Evolutionary conservation across 345 rosid genomes (phyloP), one percentile per base, ranked within the genome.

Genomic region (Clausena lansium): DNA sequence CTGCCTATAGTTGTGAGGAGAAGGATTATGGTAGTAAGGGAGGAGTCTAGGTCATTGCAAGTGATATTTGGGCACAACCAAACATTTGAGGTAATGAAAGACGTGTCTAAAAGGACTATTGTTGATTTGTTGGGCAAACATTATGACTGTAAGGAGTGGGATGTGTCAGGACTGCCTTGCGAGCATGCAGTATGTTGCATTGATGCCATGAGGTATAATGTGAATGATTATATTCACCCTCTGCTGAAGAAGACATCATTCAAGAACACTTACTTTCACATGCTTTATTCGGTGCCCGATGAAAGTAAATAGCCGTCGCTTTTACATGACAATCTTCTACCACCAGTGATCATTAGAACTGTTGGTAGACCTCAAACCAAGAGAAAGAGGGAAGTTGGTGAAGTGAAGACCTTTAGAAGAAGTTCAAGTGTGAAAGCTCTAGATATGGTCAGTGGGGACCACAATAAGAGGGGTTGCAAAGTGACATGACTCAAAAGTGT

Each of bases 1-100:
- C 30, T 59, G 1, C 3, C 27, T 2, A 0, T 1, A 7, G 0
- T 58, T 2, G 11, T n/a, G 2, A 59, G 4, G 0, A 59, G 25
- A 3, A 2, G 4, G 10, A 59, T 59, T 59, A 9, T 10, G 1
- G 13, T 24, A 30, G 0, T 9, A 7, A 25, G 17, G 27, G 28
- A 10, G 10, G 2, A 1, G 3, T 4, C 17, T 3, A 60, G 15
- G 3, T 0, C 2, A 4, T 11, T 60, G 5, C 1, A 24, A 0
- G 1, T 60, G 32, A 9, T 60, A 4, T 60, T 60, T 25, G 64
- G 15, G 1, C 2, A 25, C 17, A 13, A 2, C 1, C 15, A 25
- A 7, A 9, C 27, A 25, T 25, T 24, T 60, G 2, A 25, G 64
- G 64, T 25, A 1, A 3, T 60, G 5, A 30, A 24, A 25, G 27